These are phyloP conservation scores for Lotmaria passim DNA, from an alignment of 208 protist species.

Conservation along the genomic window DNA sequence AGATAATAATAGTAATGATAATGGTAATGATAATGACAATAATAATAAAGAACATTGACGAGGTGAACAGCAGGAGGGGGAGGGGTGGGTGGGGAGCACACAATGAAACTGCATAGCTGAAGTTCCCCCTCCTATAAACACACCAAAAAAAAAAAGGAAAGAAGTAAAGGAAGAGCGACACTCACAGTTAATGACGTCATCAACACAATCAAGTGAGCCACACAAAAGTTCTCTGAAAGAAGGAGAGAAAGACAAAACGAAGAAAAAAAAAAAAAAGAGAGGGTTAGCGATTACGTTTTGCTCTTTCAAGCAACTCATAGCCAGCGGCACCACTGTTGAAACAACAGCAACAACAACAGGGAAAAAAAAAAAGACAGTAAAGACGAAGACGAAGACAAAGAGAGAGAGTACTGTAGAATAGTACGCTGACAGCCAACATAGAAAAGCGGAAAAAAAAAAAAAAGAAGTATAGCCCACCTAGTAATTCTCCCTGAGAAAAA, in stretches of 20 bases:
- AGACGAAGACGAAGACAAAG: background rate
- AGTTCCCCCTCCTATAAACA: background rate
- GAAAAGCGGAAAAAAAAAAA: constrained; percentile 20
- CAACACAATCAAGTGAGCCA: background rate
- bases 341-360: background rate
- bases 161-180: background rate
- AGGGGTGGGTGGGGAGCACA: background rate
- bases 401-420: constrained; percentile 14
- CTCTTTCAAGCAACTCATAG: too few relatives aligned
- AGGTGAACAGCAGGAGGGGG: background rate
- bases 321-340: too few relatives aligned
- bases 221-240: background rate
- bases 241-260: constrained; percentile 3
- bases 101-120: too few relatives aligned
- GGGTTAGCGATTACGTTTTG: background rate
- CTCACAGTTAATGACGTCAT: background rate
- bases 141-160: constrained; percentile 5
- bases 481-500: too few relatives aligned
- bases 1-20: too few relatives aligned
- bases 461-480: background rate
- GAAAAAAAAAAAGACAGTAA: constrained; percentile 12
- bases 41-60: too few relatives aligned
- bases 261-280: background rate
- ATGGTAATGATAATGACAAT: too few relatives aligned
- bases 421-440: background rate